Evolutionary conservation across 805 yeast genomes (phyloP).

Genomic region (Yamadazyma kitorensis): DNA sequence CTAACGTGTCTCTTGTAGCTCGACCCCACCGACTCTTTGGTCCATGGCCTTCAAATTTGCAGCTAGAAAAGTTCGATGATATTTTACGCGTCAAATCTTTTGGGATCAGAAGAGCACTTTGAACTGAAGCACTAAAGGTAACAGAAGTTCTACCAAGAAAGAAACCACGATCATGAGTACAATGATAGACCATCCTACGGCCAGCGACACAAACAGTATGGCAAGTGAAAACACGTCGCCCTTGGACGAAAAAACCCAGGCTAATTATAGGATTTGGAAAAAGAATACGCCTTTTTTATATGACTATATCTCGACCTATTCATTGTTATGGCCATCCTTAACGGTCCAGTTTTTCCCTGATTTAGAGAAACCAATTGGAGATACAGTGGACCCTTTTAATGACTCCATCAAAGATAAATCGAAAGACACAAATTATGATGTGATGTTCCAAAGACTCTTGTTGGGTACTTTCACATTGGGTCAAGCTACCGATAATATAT

Average conservation of each 20-base stretch:
- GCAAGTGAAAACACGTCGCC: constrained; percentile 11
- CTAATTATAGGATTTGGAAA: constrained; percentile 39
- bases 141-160: not conserved
- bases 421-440: constrained; percentile 9
- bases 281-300: constrained; percentile 43
- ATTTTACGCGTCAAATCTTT: no score
- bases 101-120: not conserved
- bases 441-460: constrained; percentile 41
- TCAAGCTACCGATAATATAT: constrained; percentile 47
- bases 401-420: constrained; percentile 1
- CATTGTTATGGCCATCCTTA: constrained; percentile 44
- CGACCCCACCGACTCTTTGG: no score
- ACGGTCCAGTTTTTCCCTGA: constrained; percentile 44
- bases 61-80: no score
- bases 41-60: no score
- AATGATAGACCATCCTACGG: not conserved
- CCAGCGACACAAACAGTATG: no score
- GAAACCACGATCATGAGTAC: not conserved
- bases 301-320: constrained; percentile 37
- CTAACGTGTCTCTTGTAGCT: no score
- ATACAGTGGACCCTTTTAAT: not conserved
- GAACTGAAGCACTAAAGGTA: not conserved
- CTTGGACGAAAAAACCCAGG: constrained; percentile 31
- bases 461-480: constrained; percentile 67
- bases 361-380: constrained; percentile 15